Percentiles rank a stretch among this genome's conserved stretches.
These are phyloP conservation scores for Anisodus acutangulus DNA, from an alignment of 257 asterid species.

Conservation along the genomic window DNA sequence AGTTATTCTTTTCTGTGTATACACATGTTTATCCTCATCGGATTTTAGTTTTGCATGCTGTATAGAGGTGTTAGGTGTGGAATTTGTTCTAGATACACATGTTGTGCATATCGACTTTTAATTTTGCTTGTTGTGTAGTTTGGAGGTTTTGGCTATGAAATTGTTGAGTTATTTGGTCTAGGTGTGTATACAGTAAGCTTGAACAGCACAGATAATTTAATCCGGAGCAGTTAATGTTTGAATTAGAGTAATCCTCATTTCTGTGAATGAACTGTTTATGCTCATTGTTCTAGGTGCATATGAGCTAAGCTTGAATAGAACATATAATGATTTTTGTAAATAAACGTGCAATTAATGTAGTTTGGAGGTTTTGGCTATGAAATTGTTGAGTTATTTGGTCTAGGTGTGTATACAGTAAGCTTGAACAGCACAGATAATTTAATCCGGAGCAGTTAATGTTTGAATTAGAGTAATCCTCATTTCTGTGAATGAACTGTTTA, in stretches of 20 bases:
- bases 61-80: too few relatives aligned
- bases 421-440: background rate
- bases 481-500: background rate
- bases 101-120: too few relatives aligned
- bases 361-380: background rate
- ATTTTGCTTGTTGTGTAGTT: background rate
- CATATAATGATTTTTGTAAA: too few relatives aligned
- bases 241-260: background rate
- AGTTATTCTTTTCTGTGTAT: background rate
- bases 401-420: background rate
- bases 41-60: too few relatives aligned
- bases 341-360: too few relatives aligned
- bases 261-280: too few relatives aligned
- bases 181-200: background rate
- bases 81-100: too few relatives aligned
- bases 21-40: too few relatives aligned
- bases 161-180: background rate
- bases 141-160: background rate
- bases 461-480: background rate
- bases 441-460: background rate
- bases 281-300: background rate
- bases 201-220: background rate
- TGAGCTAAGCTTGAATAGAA: background rate
- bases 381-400: background rate
- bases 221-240: background rate